Conservation (phyloP, 228 moss, liverwort and hornwort species). For the Sphagnum magellanicum region DNA sequence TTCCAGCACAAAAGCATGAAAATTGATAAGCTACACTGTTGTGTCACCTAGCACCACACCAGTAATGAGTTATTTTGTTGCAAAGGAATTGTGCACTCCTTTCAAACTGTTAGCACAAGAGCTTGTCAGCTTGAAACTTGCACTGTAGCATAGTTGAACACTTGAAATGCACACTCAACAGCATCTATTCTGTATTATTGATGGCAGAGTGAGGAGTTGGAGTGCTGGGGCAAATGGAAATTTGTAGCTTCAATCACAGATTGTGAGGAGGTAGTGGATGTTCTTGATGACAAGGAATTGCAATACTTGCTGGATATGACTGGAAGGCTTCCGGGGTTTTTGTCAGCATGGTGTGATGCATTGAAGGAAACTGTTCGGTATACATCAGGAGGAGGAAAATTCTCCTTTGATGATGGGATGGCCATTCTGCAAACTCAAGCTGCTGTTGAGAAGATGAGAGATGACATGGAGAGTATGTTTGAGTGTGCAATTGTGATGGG, state of each 20-base stretch:
- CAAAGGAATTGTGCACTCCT: no score
- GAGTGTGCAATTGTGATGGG: constrained; percentile 1
- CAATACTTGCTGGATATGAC: constrained; percentile 7
- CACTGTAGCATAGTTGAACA: no score
- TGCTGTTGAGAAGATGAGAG: constrained; percentile 6
- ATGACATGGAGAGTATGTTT: constrained; percentile 6
- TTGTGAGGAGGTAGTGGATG: constrained; percentile 6
- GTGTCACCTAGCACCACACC: no score
- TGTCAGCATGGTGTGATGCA: constrained; percentile 10
- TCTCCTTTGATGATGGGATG: constrained; percentile 7
- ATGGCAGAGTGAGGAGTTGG: constrained; percentile 6
- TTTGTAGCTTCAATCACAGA: constrained; percentile 8
- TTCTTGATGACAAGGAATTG: constrained; percentile 9
- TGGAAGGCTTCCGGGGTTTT: constrained; percentile 4
- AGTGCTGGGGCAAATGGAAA: constrained; percentile 12
- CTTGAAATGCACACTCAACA: no score
- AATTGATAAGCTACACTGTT: no score
- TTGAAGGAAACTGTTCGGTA: constrained; percentile 7
- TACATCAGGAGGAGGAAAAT: constrained; percentile 1
- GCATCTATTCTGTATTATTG: not conserved
- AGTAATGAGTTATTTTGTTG: no score
- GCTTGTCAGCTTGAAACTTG: no score
- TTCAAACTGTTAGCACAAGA: no score
- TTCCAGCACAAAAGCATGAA: no score
- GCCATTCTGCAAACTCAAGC: constrained; percentile 7